Evolutionary conservation across 768 basidiomycete species (phyloP), one percentile per base, ranked within the genome.

Genomic region (Auricularia auricula-judae): DNA sequence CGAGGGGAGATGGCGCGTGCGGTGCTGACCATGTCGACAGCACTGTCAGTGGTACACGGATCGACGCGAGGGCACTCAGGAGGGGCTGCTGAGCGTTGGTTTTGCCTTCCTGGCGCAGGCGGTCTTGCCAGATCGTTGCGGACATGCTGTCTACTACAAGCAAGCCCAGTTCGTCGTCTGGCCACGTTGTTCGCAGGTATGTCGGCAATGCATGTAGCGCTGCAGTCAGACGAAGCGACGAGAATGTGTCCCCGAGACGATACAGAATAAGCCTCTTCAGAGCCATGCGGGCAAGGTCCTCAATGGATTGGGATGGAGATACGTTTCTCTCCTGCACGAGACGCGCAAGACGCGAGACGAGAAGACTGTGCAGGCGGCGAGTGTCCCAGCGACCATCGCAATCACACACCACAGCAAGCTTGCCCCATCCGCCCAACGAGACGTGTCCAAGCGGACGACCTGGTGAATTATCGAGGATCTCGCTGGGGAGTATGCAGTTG

Each of bases 401-500:
- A 74, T 94, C 91, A 66, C 86, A 79, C 64, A 93, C 74, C 35
- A 88, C 75, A 21, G 84, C 89, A 65, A 79, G 79, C 71, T 85
- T 86, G 54, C 77, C 80, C 80, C 86, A 86, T 34, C 87, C 87
- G 47, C 77, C 81, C n/a, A 85, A 65, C 12, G 75, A 65, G 35
- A 70, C 72, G 44, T 69, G 61, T 66, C 76, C 67, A 29, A 67
- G 8, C 67, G 36, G 67, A 44, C 29, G 61, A 36, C 29, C 44
- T n/a, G 43, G 43, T 3, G 56, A 60, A 12, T n/a, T 33, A 16
- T 64, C 43, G 60, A 43, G 62, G 10, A 65, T 36, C 39, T 66
- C 68, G 36, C 64, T 44, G 23, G 89, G 88, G 11, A 84, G 73
- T 63, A 91, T 76, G 68, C 87, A 85, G 23, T 77, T 79, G 12